These are phyloP conservation scores for Sporopachydermia cereana DNA, from an alignment of 1,139 yeast genomes.

Conservation along the genomic window DNA sequence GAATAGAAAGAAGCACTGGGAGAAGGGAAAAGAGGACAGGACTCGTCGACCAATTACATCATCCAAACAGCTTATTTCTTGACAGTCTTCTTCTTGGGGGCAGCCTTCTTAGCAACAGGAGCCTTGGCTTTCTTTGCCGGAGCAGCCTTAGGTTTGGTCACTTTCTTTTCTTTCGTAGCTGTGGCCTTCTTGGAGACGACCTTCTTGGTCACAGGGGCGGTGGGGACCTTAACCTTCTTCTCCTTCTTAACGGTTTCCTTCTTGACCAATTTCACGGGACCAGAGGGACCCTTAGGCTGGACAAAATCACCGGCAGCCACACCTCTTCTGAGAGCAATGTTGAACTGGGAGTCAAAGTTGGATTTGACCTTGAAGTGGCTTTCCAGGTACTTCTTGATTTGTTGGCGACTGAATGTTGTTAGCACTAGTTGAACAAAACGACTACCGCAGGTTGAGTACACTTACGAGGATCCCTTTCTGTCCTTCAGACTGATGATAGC, in stretches of 20 bases:
- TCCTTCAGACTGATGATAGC: conserved; percentile 66
- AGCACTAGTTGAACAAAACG: too few species aligned
- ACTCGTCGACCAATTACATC: background rate
- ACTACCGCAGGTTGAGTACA: too few species aligned
- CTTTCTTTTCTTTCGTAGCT: conserved; percentile 13
- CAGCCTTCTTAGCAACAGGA: conserved; percentile 19
- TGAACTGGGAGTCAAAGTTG: conserved; percentile 68
- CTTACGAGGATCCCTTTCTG: conserved; percentile 71
- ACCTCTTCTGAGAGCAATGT: conserved; percentile 70
- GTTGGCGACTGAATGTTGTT: conserved; percentile 60
- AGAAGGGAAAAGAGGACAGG: background rate
- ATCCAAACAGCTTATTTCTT: conserved; percentile 8
- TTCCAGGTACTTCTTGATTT: conserved; percentile 60
- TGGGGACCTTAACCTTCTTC: conserved; percentile 10
- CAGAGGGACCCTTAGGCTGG: conserved; percentile 87
- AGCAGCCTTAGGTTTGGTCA: conserved; percentile 6
- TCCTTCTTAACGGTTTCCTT: conserved; percentile 22
- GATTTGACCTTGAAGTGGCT: conserved; percentile 47
- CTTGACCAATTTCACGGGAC: conserved; percentile 56
- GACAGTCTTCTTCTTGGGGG: conserved; percentile 16
- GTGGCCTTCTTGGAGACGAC: conserved; percentile 17
- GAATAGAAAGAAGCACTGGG: background rate
- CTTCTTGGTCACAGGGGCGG: conserved; percentile 16
- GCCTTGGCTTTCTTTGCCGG: conserved; percentile 19
- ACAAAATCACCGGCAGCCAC: conserved; percentile 64